Base-by-base conservation (phyloP, 228 moss, liverwort and hornwort genomes). In the Sphagnum fallax region DNA sequence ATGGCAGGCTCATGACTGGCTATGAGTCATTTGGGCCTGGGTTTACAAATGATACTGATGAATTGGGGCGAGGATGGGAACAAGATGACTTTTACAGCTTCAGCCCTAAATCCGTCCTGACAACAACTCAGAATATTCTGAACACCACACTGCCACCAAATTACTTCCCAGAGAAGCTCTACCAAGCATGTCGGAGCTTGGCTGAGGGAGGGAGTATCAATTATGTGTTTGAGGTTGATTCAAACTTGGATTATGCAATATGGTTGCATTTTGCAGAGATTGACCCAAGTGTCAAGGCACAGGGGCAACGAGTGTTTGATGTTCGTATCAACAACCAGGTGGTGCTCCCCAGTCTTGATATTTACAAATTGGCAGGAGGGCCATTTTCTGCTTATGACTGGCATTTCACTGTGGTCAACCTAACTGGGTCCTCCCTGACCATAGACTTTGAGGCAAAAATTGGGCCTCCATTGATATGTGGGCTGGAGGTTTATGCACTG, bases 251-350 rank as follows among this genome's bases (percentile, higher is more conserved):
- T 60, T 89, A 89, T 63, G 76, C 80, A 66, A 70, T 89, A 6
- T 85, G 85, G 85, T 67, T 89, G 10, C 88, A 89, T 68, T 89
- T 89, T 69, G 85, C 88, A 14, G 88, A 89, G 67, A 80, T 89
- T 52, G 88, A 80, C 51, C 74, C 67, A 8, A 77, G 55, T 63
- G 77, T 85, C 8, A 82, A 75, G 15, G 78, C 76, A 6, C 76
- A 78, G 5, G 85, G 80, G 50, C 85, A 78, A 64, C 78, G 88
- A 15, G 73, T 89, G 6, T 89, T 89, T 65, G 73, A 79, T 15
- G 73, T 89, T 63, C 5, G 61, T 16, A 69, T 89, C 49, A 83
- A 89, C 60, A 67, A 69, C 32, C 4, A 61, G 15, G 57, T 82
- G 10, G 74, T 73, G 11, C 74, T 76, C 64, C 50, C 67, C 9